Evolutionary conservation across 768 basidiomycete species (phyloP).

Genomic region (Ephemerocybe angulata): DNA sequence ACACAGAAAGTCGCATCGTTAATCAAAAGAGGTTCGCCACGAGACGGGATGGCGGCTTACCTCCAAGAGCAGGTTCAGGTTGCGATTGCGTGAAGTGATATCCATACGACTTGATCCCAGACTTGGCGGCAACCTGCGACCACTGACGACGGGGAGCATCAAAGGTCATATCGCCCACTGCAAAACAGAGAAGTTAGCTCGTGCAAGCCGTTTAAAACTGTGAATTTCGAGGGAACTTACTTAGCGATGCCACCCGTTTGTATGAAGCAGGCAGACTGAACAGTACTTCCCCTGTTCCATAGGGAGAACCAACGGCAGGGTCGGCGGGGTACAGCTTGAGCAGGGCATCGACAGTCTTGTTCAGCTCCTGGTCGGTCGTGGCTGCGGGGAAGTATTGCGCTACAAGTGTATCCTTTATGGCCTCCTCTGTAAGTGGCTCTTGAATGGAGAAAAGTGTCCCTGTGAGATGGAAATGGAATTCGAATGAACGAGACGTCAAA

Average conservation of each 20-base stretch:
- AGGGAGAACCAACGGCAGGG: slow-evolving; percentile 43
- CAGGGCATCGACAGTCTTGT: slow-evolving; percentile 21
- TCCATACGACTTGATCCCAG: no score
- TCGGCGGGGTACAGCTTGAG: slow-evolving; percentile 39
- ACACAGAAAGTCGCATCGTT: no score
- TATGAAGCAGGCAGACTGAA: slow-evolving; percentile 35
- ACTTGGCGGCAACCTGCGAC: no score
- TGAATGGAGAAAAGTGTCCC: slow-evolving; percentile 34
- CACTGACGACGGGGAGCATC: no score
- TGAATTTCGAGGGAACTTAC: no score
- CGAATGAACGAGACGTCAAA: not conserved
- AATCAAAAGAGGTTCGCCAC: no score
- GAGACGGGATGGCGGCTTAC: slow-evolving; percentile 17
- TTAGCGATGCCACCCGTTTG: slow-evolving; percentile 29
- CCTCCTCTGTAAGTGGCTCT: slow-evolving; percentile 19
- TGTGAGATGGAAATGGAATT: slow-evolving; percentile 9
- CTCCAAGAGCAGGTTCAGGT: slow-evolving; percentile 19
- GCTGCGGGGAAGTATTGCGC: slow-evolving; percentile 26
- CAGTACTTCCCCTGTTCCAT: slow-evolving; percentile 41
- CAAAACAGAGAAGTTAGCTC: no score
- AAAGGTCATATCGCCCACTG: no score
- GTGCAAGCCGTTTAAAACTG: no score
- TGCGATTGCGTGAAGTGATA: no score
- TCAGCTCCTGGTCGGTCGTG: slow-evolving; percentile 17
- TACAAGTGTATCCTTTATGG: slow-evolving; percentile 25